Percentiles rank a stretch among this genome's conserved stretches.
Evolutionary conservation across 495 filamentous ascomycete genomes (phyloP).

Genomic region (Aspergillus heteromorphus): DNA sequence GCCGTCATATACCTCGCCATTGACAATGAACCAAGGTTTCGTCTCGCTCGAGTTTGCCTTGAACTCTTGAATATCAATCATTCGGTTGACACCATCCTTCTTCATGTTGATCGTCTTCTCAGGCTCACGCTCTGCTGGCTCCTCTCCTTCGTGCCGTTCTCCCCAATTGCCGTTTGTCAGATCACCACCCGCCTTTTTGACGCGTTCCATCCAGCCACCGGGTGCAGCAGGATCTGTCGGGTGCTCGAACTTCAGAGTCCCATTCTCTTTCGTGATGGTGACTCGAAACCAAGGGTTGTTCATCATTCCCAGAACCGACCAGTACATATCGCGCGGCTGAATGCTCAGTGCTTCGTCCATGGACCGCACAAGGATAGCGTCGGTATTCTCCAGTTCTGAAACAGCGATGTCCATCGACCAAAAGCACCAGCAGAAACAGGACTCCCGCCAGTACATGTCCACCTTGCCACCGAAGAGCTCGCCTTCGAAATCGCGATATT

Average conservation of each 20-base stretch:
- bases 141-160: slow-evolving; percentile 60
- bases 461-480: slow-evolving; percentile 71
- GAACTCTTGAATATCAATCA: slow-evolving; percentile 69
- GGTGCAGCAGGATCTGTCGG: slow-evolving; percentile 78
- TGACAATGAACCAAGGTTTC: slow-evolving; percentile 86
- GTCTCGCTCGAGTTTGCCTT: slow-evolving; percentile 59
- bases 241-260: slow-evolving; percentile 75
- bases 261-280: slow-evolving; percentile 65
- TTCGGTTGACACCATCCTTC: slow-evolving; percentile 57
- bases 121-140: slow-evolving; percentile 34
- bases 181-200: slow-evolving; percentile 85
- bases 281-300: slow-evolving; percentile 95
- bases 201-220: slow-evolving; percentile 93
- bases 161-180: slow-evolving; percentile 84
- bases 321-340: slow-evolving; percentile 94
- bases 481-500: slow-evolving; percentile 66
- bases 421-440: slow-evolving; percentile 89
- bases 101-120: slow-evolving; percentile 78
- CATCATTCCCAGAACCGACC: slow-evolving; percentile 97
- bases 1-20: slow-evolving; percentile 90
- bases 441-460: slow-evolving; percentile 79
- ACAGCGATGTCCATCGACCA: slow-evolving; percentile 75
- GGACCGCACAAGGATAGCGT: slow-evolving; percentile 75
- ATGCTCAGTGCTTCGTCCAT: slow-evolving; percentile 91
- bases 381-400: slow-evolving; percentile 53